These are phyloP conservation scores for Rosa hybrid DNA, from an alignment of 331 rosid species.

Conservation along the genomic window DNA sequence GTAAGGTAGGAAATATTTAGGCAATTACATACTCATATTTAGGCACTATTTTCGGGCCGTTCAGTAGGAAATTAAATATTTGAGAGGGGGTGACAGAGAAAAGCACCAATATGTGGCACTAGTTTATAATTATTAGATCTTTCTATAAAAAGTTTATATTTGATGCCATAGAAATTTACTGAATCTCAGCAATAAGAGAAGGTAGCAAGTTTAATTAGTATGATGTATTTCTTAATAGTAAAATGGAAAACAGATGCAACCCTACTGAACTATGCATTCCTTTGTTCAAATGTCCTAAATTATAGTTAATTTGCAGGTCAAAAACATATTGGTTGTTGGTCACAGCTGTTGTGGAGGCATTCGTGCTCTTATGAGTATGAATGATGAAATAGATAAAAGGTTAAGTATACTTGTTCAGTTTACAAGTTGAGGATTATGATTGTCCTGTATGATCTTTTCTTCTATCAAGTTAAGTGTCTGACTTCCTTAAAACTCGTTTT, in stretches of 20 bases:
- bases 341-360: constrained; percentile 99
- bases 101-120: neutral
- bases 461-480: constrained; percentile 24
- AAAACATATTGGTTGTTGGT: constrained; percentile 83
- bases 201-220: neutral
- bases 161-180: neutral
- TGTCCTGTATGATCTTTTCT: neutral
- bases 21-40: neutral
- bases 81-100: neutral
- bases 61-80: neutral
- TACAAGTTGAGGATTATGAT: neutral
- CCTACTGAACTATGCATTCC: neutral
- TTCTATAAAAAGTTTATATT: neutral
- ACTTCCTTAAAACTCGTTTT: constrained; percentile 17
- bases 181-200: neutral
- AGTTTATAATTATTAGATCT: neutral
- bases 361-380: constrained; percentile 91
- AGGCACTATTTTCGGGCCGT: neutral
- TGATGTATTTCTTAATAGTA: neutral
- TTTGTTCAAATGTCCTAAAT: neutral
- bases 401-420: constrained; percentile 16
- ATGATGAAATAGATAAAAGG: constrained; percentile 63
- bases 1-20: constrained; percentile 1
- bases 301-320: constrained; percentile 51
- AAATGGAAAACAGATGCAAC: neutral